Evolutionary conservation across 345 rosid species (phyloP).

Genomic region (Punica granatum): DNA sequence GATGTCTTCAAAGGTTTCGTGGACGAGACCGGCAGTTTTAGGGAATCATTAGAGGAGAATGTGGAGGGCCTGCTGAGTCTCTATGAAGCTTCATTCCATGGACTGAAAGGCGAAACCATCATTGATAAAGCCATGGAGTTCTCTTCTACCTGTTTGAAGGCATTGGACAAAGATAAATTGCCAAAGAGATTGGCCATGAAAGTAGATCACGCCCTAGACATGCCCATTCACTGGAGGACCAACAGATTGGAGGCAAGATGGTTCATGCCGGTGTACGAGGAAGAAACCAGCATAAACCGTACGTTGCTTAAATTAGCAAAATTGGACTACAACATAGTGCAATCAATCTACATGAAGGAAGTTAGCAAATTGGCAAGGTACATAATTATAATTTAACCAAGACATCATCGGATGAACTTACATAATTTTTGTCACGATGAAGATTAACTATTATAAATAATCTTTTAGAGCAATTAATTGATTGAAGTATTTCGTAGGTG

Average conservation of each 20-base stretch:
- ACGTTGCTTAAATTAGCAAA: constrained; percentile 9
- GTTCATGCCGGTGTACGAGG: constrained; percentile 10
- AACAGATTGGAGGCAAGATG: constrained; percentile 17
- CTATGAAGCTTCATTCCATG: constrained; percentile 20
- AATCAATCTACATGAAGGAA: constrained; percentile 9
- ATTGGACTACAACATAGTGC: constrained; percentile 14
- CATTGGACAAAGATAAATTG: not conserved
- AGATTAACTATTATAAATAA: too few species aligned
- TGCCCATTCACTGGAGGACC: constrained; percentile 14
- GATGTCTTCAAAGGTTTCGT: constrained; percentile 8
- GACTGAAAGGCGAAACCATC: constrained; percentile 14
- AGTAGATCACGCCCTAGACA: constrained; percentile 14
- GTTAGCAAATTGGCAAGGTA: constrained; percentile 12
- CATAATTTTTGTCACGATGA: too few species aligned
- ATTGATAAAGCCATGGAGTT: constrained; percentile 16
- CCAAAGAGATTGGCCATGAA: not conserved
- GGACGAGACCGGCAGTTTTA: constrained; percentile 11
- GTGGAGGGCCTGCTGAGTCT: constrained; percentile 16
- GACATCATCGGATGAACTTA: too few species aligned
- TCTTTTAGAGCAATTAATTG: not conserved
- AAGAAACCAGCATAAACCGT: not conserved
- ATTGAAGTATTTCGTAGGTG: constrained; percentile 10
- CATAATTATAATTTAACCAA: too few species aligned
- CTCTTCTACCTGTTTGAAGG: constrained; percentile 1
- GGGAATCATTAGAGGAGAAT: constrained; percentile 6